These are phyloP conservation scores for Gonapodya sp. DNA, from an alignment of 192 early-diverging fungal species.

Conservation along the genomic window DNA sequence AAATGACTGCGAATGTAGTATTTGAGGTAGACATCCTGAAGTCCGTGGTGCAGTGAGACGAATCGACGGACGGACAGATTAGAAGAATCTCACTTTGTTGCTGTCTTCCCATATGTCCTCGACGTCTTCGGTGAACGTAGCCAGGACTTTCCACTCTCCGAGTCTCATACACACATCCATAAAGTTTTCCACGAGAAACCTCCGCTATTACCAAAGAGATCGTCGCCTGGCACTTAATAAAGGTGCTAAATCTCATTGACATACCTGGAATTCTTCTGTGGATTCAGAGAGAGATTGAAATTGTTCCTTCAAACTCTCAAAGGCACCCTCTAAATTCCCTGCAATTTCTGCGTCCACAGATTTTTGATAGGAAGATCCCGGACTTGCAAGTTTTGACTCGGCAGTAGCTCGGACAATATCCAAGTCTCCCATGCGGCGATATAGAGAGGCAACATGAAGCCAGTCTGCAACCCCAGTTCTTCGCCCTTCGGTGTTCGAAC, in stretches of 20 bases:
- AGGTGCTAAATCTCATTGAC: background rate
- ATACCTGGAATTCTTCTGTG: background rate
- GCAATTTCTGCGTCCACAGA: background rate
- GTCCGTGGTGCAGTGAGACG: too few species aligned
- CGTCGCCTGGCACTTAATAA: background rate
- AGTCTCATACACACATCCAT: background rate
- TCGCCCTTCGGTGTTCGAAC: background rate
- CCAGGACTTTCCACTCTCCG: background rate
- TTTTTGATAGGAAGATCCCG: background rate
- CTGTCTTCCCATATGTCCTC: background rate
- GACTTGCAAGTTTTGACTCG: background rate
- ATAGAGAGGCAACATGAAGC: background rate
- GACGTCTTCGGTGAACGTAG: background rate
- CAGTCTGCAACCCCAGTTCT: background rate
- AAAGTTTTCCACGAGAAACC: background rate
- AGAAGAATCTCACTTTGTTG: background rate
- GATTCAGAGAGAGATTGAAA: background rate
- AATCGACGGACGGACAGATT: too few species aligned
- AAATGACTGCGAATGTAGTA: background rate
- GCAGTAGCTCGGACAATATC: background rate
- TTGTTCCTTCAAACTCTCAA: background rate
- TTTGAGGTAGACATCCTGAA: background rate
- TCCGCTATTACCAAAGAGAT: too few species aligned
- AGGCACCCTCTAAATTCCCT: background rate
- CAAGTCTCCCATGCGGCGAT: background rate